These are phyloP conservation scores for Pyrus communis DNA, from an alignment of 306 rosid species.

Conservation along the genomic window DNA sequence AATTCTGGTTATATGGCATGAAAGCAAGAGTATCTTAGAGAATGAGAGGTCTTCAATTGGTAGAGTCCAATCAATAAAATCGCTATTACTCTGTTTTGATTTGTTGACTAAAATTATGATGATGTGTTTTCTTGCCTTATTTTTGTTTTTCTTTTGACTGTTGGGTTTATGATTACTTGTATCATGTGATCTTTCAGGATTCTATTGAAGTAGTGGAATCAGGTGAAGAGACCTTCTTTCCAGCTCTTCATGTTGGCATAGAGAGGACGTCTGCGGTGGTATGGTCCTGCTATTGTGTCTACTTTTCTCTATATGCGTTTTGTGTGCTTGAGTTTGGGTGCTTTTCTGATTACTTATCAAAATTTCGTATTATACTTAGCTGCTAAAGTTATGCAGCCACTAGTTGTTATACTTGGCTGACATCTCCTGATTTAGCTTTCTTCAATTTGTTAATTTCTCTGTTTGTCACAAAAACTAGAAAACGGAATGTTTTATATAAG, in stretches of 20 bases:
- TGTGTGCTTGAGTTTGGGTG: background rate
- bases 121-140: background rate
- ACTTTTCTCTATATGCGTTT: conserved; percentile 4
- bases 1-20: background rate
- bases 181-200: conserved; percentile 47
- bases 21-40: background rate
- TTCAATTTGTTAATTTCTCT: background rate
- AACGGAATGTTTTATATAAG: conserved; percentile 2
- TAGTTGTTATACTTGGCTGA: background rate
- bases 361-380: background rate
- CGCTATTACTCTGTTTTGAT: background rate
- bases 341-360: background rate
- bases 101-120: background rate
- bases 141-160: conserved; percentile 3
- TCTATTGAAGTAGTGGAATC: conserved; percentile 52
- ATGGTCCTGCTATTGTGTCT: conserved; percentile 28
- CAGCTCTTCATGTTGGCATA: conserved; percentile 66
- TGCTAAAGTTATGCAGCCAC: background rate
- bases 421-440: background rate
- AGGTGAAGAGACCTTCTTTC: conserved; percentile 86
- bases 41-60: background rate
- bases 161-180: background rate
- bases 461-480: background rate
- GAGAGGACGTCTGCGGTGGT: conserved; percentile 76
- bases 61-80: background rate